A percentile compares a stretch with the other conserved stretches of the same genome.
phyloP scores from a whole-genome alignment of 179 eudicot genomes.

The Spinacia oleracea region DNA sequence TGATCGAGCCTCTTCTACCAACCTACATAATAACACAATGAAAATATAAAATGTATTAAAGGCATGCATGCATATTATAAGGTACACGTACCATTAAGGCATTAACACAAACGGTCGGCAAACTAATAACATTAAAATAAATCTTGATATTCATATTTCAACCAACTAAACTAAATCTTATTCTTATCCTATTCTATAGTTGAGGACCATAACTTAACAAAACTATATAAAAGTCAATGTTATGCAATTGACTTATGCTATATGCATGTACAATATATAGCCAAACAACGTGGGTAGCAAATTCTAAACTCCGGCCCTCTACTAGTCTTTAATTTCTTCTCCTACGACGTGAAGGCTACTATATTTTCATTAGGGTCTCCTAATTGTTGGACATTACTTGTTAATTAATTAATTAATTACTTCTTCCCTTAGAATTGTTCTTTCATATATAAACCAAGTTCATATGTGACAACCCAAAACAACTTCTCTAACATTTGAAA shows the following conservation, averaged over 20 bases:
- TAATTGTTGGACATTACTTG: constrained; percentile 12
- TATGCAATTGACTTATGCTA: background rate
- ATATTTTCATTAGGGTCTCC: constrained; percentile 22
- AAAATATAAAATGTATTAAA: background rate
- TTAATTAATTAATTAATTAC: background rate
- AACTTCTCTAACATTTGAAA: background rate
- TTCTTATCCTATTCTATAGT: background rate
- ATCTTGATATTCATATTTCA: background rate
- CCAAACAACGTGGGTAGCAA: constrained; percentile 38
- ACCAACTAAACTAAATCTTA: background rate
- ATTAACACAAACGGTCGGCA: background rate
- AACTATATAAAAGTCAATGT: constrained; percentile 6
- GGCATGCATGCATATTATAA: background rate
- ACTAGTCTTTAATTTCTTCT: background rate
- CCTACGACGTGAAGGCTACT: constrained; percentile 46
- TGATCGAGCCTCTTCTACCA: background rate
- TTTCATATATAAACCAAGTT: constrained; percentile 5
- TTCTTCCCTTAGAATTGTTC: constrained; percentile 11
- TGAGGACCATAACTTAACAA: background rate
- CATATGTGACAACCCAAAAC: background rate
- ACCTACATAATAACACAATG: background rate
- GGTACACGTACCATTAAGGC: background rate
- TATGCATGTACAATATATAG: constrained; percentile 22
- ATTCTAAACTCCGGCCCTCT: constrained; percentile 1
- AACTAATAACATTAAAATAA: background rate